Base-by-base conservation (phyloP, 2,329 filamentous ascomycete genomes). In the Xylariaceae sp. region DNA sequence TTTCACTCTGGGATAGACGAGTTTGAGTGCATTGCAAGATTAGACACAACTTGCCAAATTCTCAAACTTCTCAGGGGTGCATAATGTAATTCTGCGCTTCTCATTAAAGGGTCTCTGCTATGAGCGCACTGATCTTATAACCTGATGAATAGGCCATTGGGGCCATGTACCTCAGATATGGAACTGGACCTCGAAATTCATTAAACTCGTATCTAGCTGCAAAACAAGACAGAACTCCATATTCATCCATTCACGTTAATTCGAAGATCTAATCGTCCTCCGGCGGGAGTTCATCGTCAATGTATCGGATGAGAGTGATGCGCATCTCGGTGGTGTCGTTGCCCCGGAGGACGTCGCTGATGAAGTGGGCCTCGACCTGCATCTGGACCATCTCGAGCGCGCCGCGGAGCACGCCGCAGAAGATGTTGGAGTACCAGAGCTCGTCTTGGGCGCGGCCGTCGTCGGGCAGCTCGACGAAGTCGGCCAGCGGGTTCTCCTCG, bases 351-450 rank as follows among this genome's bases (percentile, higher is more conserved):
- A 95, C 76, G 62, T 98, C 92, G 61, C 87, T 96, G 56, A 94
- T 85, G 61, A 97, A 98, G 59, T 94, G 89, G 32, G 88, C 88
- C 61, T 98, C 90, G 3, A 97, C 88, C 64, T 97, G 92, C 88
- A 97, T 95, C 74, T 97, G 90, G 57, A 97, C 90, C 92, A 98
- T 98, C 64, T 98, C 92, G 43, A 98, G 65, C 1, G 90, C 83
- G 11, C 92, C 92, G 52, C 92, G 75, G 45, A 98, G 69, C 30
- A 98, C 86, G 30, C 92, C 92, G 54, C 92, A 96, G 30, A 97
- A 75, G 41, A 98, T 94, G 64, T 97, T 98, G 4, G 88, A 96
- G 64, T 94, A 98, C 92, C 92, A 98, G 27, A 98, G 70, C 67
- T 97, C 90, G 57, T 96, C 89, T 64, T 98, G 92, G 3, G 92